Evolutionary conservation across 805 yeast genomes (phyloP).

Genomic region (Kodamaea lidongshanica): DNA sequence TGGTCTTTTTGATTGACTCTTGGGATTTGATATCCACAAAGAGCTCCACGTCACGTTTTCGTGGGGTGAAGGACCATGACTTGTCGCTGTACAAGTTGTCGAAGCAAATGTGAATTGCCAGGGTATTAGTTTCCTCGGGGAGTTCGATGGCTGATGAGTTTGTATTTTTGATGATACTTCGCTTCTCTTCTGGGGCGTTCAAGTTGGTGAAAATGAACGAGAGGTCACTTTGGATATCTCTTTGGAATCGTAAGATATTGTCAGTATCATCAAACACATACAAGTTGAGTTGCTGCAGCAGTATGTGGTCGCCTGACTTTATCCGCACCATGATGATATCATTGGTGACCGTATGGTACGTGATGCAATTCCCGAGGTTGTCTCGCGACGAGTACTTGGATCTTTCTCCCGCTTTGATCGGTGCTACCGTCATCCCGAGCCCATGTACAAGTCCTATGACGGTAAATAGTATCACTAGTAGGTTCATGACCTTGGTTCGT

Average conservation of each 20-base stretch:
- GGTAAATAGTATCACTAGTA: too few relatives aligned
- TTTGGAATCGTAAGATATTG: slow-evolving; percentile 28
- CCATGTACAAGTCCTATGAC: too few relatives aligned
- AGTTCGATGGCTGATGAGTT: slow-evolving; percentile 9
- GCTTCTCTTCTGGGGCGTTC: slow-evolving; percentile 19
- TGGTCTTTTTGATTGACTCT: slow-evolving; percentile 27
- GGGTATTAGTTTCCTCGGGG: slow-evolving; percentile 10
- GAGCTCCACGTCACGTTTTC: slow-evolving; percentile 26
- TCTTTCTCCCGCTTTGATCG: slow-evolving; percentile 27
- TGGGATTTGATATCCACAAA: slow-evolving; percentile 31
- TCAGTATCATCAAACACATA: slow-evolving; percentile 33
- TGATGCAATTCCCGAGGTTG: slow-evolving; percentile 30
- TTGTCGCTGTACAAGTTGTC: slow-evolving; percentile 37
- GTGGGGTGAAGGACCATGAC: slow-evolving; percentile 37
- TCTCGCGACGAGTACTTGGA: slow-evolving; percentile 22
- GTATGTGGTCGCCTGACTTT: slow-evolving; percentile 23
- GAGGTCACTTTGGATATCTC: slow-evolving; percentile 25
- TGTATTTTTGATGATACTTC: too few relatives aligned
- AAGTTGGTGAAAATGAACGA: slow-evolving; percentile 32
- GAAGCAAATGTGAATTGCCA: slow-evolving; percentile 34
- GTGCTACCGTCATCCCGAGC: slow-evolving; percentile 33
- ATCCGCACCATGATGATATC: slow-evolving; percentile 32
- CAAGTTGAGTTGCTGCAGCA: slow-evolving; percentile 32
- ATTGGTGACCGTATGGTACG: slow-evolving; percentile 30
- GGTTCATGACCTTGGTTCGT: not conserved